phyloP scores from a whole-genome alignment of 108 stramenopile genomes.

The Skeletonema marinoi region DNA sequence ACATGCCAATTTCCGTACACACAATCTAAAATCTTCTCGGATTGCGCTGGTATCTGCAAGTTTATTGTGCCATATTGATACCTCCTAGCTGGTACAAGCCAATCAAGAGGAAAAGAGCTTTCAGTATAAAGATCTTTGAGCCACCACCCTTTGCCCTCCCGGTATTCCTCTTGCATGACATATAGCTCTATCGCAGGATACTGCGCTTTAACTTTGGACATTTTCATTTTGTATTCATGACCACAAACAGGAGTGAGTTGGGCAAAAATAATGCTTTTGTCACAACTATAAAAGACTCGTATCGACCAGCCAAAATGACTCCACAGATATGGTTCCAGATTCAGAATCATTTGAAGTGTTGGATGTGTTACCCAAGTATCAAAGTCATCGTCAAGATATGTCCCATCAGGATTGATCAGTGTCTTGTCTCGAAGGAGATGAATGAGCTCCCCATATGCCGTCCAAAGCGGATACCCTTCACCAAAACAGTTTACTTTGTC shows the following conservation, averaged over 20 bases:
- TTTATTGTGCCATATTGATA: too few relatives aligned
- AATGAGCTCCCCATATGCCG: not conserved
- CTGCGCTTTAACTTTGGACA: not conserved
- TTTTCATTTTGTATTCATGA: not conserved
- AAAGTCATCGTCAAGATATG: constrained; percentile 1
- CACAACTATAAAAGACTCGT: not conserved
- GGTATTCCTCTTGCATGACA: not conserved
- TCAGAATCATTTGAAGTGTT: not conserved
- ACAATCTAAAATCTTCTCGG: too few relatives aligned
- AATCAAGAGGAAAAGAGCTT: too few relatives aligned
- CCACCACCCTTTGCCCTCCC: too few relatives aligned
- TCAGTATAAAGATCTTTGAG: too few relatives aligned
- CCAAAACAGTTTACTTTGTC: not conserved
- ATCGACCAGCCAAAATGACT: not conserved
- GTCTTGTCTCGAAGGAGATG: not conserved
- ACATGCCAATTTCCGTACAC: too few relatives aligned
- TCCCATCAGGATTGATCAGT: not conserved
- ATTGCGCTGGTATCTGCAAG: too few relatives aligned
- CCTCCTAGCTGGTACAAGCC: too few relatives aligned
- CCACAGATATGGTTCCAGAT: not conserved
- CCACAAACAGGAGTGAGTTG: not conserved
- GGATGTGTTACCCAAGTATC: not conserved
- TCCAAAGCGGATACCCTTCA: not conserved
- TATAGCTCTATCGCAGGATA: not conserved
- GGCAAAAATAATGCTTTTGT: not conserved